Evolutionary conservation across 768 basidiomycete species (phyloP), one percentile per base, ranked within the genome.

Genomic region (Flagelloscypha sp.): DNA sequence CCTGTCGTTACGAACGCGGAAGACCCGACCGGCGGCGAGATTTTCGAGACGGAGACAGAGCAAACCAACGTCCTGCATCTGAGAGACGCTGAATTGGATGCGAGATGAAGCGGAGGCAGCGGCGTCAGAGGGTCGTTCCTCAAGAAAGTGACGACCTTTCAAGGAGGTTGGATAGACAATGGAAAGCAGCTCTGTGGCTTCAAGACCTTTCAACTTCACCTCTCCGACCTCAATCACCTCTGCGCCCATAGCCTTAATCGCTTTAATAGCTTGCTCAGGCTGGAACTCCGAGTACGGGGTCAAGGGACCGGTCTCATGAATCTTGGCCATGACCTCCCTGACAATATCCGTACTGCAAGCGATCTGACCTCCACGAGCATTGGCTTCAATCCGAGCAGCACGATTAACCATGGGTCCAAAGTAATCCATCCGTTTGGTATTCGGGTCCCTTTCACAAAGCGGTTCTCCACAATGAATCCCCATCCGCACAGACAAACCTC

Each of bases 341-440:
- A 90, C 68, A 45, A 93, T 79, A 38, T 95, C 90, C 3, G 78
- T 72, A 50, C 86, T 90, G 50, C 86, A 83, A 75, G 85, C 82
- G 52, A 98, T 87, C 56, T 98, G 89, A 0, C 95, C 95, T 6
- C 95, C 95, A 7, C 77, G 76, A 1, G 95, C 92, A 38, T 66
- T 73, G 15, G 80, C 77, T 41, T 68, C 75, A 48, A 99, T 86
- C 25, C 94, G 74, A 5, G 94, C 79, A 0, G 93, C 72, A 21
- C 92, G 84, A 57, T 97, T 98, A 46, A 94, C 89, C 76, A 95
- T 88, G 1, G 90, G 82, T 0, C 93, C 93, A 48, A 94, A 87
- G 59, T 98, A 98, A 56, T 98, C 94, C 95, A 99, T 98, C 29
- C 95, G 83, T 40, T 79, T 66, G 4, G 90, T 94, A 52, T 89